Evolutionary conservation across 176 grass and related monocot species (phyloP).

Genomic region (Phoenix dactylifera): DNA sequence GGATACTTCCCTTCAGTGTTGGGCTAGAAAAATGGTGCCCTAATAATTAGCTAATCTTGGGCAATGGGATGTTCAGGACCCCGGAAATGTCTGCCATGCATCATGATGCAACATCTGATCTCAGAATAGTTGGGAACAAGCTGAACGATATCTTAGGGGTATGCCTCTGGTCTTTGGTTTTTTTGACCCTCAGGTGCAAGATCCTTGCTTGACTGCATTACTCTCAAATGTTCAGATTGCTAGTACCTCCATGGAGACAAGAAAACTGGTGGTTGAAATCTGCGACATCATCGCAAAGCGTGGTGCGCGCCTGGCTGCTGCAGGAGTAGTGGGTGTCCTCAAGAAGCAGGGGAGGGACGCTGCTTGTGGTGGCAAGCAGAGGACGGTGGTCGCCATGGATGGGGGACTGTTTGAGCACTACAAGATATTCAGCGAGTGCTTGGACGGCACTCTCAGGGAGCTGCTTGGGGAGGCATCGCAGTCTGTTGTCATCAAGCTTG

Average conservation of each 20-base stretch:
- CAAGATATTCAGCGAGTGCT: neutral
- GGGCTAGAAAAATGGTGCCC: too few species aligned
- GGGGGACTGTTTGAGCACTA: slow-evolving; percentile 8
- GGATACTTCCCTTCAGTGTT: too few species aligned
- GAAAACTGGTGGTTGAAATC: neutral
- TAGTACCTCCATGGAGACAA: neutral
- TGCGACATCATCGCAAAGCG: slow-evolving; percentile 6
- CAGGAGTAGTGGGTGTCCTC: slow-evolving; percentile 14
- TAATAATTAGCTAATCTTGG: too few species aligned
- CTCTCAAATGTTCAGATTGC: neutral
- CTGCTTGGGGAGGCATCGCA: neutral
- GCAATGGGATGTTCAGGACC: neutral
- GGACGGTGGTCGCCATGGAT: slow-evolving; percentile 5
- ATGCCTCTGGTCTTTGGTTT: neutral
- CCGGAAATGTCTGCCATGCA: neutral
- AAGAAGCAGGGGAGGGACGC: slow-evolving; percentile 6
- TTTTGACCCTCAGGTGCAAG: too few species aligned
- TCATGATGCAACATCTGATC: slow-evolving; percentile 6
- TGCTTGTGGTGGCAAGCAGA: neutral
- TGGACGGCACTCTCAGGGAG: slow-evolving; percentile 4
- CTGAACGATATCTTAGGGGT: slow-evolving; percentile 11
- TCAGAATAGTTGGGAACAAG: slow-evolving; percentile 1
- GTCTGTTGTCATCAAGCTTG: slow-evolving; percentile 7
- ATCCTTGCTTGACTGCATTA: too few species aligned
- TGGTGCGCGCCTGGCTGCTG: slow-evolving; percentile 7